Base-by-base conservation (phyloP, 2,329 filamentous ascomycete species). In the Fusarium anguioides region DNA sequence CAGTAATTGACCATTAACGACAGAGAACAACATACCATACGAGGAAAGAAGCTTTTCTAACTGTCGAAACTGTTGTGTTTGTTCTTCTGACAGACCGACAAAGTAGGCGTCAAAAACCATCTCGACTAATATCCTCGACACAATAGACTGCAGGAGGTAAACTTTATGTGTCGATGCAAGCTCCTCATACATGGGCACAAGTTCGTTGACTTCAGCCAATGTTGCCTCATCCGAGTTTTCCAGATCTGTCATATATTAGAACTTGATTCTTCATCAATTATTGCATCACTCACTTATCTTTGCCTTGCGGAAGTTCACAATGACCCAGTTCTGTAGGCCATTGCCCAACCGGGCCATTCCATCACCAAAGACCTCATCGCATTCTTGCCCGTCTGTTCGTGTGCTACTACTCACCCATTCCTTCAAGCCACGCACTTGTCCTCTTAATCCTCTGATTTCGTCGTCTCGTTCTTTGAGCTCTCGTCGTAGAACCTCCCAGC, bases 281-380 rank as follows among this genome's bases (percentile, higher is more conserved):
- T 3, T 10, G 3, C 1, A 15, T 23, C 12, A 76, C 81, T 69
- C 74, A 85, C 84, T 80, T 44, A 90, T 77, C 77, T 84, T 90
- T 14, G 85, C 82, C 64, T 85, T 86, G 49, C 90, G 83, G 67
- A 91, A 93, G 74, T 91, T 86, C 24, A 86, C 84, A 69, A 93
- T 88, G 5, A 90, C 86, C 90, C 90, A 93, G 70, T 93, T 92
- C 78, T 92, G 89, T 69, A 92, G 77, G 23, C 89, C 86, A 70
- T 92, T 90, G 20, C 86, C 86, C 44, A 93, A 75, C 57, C 84
- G 82, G 47, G 83, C 81, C 81, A 91, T 86, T 11, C 83, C 82
- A 48, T 90, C 86, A 4, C 81, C 85, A 73, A 93, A 86, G 12
- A 88, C 86, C 75, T 90, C 88, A 71, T 93, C 91, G 63, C 87